Evolutionary conservation across 495 filamentous ascomycete species (phyloP).

Genomic region (Hypoxylon intermedium): DNA sequence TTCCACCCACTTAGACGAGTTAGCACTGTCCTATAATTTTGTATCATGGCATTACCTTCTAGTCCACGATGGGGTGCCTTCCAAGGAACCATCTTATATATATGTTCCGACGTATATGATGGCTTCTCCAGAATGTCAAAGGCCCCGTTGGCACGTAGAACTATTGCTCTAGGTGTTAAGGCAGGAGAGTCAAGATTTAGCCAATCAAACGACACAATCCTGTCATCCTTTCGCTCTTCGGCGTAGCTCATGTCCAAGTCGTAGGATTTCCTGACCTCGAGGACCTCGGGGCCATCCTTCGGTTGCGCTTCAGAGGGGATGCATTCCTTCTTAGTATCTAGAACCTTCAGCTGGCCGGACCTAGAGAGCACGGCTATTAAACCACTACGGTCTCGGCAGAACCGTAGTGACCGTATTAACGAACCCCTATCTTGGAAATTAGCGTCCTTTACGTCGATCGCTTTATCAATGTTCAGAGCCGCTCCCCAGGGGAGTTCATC

Average conservation of each 20-base stretch:
- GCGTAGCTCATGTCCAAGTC: constrained; percentile 61
- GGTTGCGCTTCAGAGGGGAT: constrained; percentile 46
- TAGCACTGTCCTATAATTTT: constrained; percentile 6
- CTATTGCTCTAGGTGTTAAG: constrained; percentile 69
- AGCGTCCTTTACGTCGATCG: constrained; percentile 62
- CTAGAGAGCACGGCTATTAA: constrained; percentile 78
- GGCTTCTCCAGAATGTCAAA: constrained; percentile 72
- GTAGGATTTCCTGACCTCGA: constrained; percentile 60
- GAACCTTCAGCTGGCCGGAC: constrained; percentile 77
- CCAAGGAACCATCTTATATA: constrained; percentile 59
- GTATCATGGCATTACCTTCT: constrained; percentile 44
- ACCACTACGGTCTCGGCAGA: constrained; percentile 74
- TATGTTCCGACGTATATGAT: constrained; percentile 57
- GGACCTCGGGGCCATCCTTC: constrained; percentile 55
- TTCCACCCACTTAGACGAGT: constrained; percentile 46
- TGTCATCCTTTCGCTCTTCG: constrained; percentile 59
- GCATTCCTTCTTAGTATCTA: constrained; percentile 72
- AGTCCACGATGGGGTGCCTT: constrained; percentile 52
- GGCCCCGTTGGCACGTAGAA: constrained; percentile 70
- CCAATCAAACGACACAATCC: constrained; percentile 88
- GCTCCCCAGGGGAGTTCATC: constrained; percentile 61
- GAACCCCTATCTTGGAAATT: constrained; percentile 53
- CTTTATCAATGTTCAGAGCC: constrained; percentile 72
- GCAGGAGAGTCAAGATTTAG: constrained; percentile 66
- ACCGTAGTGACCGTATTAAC: constrained; percentile 79